Conservation (phyloP, 768 basidiomycete species). For the Collybia nuda region DNA sequence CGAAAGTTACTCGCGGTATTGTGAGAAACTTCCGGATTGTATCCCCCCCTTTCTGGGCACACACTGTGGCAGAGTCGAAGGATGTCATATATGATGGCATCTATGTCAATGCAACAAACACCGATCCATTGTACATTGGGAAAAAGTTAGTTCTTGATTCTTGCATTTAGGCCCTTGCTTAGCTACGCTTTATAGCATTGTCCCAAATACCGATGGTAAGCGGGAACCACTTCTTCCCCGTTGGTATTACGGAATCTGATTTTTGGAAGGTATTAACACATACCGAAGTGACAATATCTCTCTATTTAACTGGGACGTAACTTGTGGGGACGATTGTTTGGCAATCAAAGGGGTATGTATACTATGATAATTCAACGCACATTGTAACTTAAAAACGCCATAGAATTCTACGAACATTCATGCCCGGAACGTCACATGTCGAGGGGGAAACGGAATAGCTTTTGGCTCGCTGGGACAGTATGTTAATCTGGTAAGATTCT, state of each 20-base stretch:
- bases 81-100: constrained; percentile 56
- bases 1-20: constrained; percentile 37
- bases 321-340: constrained; percentile 65
- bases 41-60: constrained; percentile 62
- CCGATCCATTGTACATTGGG: constrained; percentile 46
- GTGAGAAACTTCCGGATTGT: constrained; percentile 51
- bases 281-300: constrained; percentile 49
- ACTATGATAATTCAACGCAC: no score
- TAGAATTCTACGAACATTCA: constrained; percentile 55
- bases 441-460: constrained; percentile 61
- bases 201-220: constrained; percentile 60
- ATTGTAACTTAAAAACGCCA: no score
- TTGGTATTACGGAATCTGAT: not conserved
- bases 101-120: constrained; percentile 56
- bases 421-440: constrained; percentile 48
- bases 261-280: constrained; percentile 48
- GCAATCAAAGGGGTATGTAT: constrained; percentile 58
- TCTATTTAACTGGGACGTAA: constrained; percentile 58
- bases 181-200: constrained; percentile 32
- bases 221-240: not conserved
- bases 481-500: constrained; percentile 38
- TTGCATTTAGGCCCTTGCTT: not conserved
- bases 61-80: constrained; percentile 49
- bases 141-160: constrained; percentile 40
- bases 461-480: constrained; percentile 64